These are phyloP conservation scores for Paragyromitra xinjiangensis DNA, from an alignment of 495 filamentous ascomycete genomes.

Conservation along the genomic window DNA sequence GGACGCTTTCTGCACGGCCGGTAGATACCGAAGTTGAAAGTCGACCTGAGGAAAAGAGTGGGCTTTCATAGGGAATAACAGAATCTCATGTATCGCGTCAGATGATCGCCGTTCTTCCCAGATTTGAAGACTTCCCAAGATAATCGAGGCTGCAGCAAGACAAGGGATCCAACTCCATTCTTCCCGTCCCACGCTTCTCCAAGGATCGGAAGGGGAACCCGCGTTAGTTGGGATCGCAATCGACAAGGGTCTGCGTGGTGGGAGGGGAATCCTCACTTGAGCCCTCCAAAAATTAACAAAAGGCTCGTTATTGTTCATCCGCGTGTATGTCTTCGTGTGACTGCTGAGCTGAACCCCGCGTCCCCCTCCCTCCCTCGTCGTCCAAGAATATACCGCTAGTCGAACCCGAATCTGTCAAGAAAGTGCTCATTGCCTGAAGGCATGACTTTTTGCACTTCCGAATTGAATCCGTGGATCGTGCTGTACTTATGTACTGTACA, in stretches of 20 bases:
- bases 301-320: slow-evolving; percentile 15
- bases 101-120: slow-evolving; percentile 50
- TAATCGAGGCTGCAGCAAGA: slow-evolving; percentile 48
- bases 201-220: slow-evolving; percentile 42
- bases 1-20: slow-evolving; percentile 59
- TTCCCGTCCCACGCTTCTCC: slow-evolving; percentile 49
- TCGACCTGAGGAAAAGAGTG: slow-evolving; percentile 21
- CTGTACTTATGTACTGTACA: slow-evolving; percentile 35
- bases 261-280: slow-evolving; percentile 12
- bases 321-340: slow-evolving; percentile 30
- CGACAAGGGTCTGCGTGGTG: slow-evolving; percentile 29
- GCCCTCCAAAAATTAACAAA: slow-evolving; percentile 14
- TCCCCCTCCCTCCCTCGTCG: slow-evolving; percentile 8
- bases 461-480: slow-evolving; percentile 20
- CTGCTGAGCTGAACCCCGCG: slow-evolving; percentile 42
- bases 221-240: slow-evolving; percentile 41
- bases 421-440: slow-evolving; percentile 43
- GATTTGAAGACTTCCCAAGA: slow-evolving; percentile 51
- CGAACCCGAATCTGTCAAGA: slow-evolving; percentile 35
- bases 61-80: slow-evolving; percentile 40
- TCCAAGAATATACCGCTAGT: slow-evolving; percentile 21
- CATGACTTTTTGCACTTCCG: slow-evolving; percentile 42
- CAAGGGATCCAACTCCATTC: slow-evolving; percentile 39
- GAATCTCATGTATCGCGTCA: slow-evolving; percentile 51
- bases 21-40: slow-evolving; percentile 62